Conservation (phyloP, 306 rosid species). For the Sicyos baderoa region DNA sequence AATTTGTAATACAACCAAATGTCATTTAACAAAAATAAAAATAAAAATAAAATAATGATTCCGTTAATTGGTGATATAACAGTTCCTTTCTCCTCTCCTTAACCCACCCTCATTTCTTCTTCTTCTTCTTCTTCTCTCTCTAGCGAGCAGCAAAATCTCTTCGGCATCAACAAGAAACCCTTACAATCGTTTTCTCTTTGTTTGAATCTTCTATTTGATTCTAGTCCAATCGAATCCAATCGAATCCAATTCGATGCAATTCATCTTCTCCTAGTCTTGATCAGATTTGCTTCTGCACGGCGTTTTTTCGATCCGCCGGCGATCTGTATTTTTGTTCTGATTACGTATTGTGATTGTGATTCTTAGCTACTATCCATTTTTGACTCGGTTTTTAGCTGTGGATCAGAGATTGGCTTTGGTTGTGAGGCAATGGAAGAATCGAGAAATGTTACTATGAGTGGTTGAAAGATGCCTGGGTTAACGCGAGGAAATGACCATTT, state of each 20-base stretch:
- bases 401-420: slow-evolving; percentile 34
- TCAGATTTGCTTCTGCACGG: slow-evolving; percentile 27
- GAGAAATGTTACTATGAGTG: slow-evolving; percentile 34
- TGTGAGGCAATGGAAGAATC: slow-evolving; percentile 33
- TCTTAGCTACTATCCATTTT: slow-evolving; percentile 27
- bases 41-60: background rate
- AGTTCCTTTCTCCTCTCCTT: slow-evolving; percentile 17
- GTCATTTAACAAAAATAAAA: background rate
- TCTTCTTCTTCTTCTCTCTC: slow-evolving; percentile 18
- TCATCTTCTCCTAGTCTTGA: slow-evolving; percentile 11
- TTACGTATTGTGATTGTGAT: slow-evolving; percentile 17
- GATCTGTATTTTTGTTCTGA: slow-evolving; percentile 23
- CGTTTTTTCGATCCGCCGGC: slow-evolving; percentile 35
- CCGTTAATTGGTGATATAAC: slow-evolving; percentile 27
- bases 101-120: slow-evolving; percentile 5
- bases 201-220: slow-evolving; percentile 32
- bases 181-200: slow-evolving; percentile 25
- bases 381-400: slow-evolving; percentile 18
- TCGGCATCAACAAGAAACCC: slow-evolving; percentile 57
- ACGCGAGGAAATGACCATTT: slow-evolving; percentile 25
- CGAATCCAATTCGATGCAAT: slow-evolving; percentile 19
- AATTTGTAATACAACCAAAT: too few species aligned
- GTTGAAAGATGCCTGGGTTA: slow-evolving; percentile 83
- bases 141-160: slow-evolving; percentile 54
- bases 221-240: slow-evolving; percentile 19